phyloP scores from a whole-genome alignment of 768 basidiomycete genomes.

The Pleurotus tuoliensis region DNA sequence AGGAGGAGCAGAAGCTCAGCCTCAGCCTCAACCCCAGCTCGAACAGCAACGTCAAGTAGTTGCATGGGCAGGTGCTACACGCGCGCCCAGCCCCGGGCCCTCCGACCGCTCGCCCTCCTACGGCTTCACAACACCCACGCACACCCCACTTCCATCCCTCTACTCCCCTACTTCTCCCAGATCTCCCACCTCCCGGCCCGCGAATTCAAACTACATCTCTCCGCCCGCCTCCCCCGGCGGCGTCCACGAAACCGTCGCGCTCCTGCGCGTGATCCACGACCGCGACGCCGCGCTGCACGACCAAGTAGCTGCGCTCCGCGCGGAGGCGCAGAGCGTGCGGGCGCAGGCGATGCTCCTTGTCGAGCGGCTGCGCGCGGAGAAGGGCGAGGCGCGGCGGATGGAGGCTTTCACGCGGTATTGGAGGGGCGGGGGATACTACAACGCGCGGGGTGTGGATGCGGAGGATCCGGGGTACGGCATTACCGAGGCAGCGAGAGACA shows the following conservation, averaged over 20 bases:
- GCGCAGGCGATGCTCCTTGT: conserved; percentile 1
- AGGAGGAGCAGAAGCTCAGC: no score
- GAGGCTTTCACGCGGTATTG: conserved; percentile 1
- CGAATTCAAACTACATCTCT: background rate
- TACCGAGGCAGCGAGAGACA: background rate
- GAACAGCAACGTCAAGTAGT: no score
- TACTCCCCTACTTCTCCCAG: background rate
- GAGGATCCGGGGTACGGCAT: background rate
- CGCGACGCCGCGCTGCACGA: background rate
- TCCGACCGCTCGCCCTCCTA: background rate
- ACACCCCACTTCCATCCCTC: background rate
- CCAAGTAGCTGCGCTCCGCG: background rate
- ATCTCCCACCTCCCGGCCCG: background rate
- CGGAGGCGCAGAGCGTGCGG: background rate
- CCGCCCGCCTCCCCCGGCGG: background rate
- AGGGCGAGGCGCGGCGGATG: background rate
- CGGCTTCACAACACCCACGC: background rate
- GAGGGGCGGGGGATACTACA: conserved; percentile 2
- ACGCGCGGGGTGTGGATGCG: background rate
- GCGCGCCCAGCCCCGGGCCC: background rate
- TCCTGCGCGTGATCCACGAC: background rate
- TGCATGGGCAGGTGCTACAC: background rate
- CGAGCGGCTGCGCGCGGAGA: background rate
- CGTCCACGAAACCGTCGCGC: background rate
- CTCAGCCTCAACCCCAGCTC: no score